These are phyloP conservation scores for Hanseniaspora uvarum DNA, from an alignment of 1,139 yeast species.

Conservation along the genomic window DNA sequence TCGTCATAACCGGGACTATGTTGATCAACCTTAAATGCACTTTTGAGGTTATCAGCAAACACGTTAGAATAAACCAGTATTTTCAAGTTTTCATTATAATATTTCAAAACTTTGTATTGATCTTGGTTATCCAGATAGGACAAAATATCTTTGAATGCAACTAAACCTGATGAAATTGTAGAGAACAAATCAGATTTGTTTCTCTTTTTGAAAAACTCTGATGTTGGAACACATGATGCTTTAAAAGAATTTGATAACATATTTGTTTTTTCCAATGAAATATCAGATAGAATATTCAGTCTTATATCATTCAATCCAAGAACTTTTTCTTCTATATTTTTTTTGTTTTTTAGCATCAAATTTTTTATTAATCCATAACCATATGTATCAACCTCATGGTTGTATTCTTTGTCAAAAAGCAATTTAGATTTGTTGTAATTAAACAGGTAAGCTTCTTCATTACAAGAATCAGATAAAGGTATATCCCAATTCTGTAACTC, in stretches of 20 bases:
- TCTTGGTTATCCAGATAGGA: not conserved
- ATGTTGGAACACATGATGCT: not conserved
- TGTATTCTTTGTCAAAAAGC: not conserved
- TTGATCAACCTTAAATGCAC: not conserved
- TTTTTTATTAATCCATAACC: not conserved
- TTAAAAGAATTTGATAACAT: not conserved
- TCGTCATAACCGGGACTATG: not conserved
- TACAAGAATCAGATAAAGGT: not conserved
- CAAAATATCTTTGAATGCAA: not conserved
- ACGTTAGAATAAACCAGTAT: not conserved
- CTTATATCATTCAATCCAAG: not conserved
- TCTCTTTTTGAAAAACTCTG: not conserved
- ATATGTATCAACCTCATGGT: not conserved
- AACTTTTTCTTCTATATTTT: not conserved
- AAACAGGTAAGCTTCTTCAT: not conserved
- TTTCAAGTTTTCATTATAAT: not conserved
- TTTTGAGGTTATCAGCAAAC: not conserved
- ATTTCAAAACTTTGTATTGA: not conserved
- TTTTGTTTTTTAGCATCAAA: not conserved
- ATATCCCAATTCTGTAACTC: conserved; percentile 8
- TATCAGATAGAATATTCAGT: not conserved
- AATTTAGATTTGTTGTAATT: not conserved
- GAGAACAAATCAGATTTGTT: not conserved
- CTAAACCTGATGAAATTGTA: not conserved
- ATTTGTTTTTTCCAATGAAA: not conserved